phyloP scores from a whole-genome alignment of 192 early-diverging fungal species.

The Diversispora epigaea region DNA sequence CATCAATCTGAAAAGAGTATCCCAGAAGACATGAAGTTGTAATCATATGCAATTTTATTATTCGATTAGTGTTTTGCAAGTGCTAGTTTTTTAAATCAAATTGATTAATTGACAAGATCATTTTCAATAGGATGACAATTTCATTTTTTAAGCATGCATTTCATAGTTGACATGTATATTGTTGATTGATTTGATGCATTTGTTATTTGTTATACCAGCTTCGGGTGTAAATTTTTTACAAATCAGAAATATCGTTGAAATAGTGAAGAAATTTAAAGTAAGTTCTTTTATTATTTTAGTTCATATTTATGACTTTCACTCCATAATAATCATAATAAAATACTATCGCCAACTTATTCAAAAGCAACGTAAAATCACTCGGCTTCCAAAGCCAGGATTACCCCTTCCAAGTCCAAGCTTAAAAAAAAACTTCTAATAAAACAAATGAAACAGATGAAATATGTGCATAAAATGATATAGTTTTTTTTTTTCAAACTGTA shows the following conservation, averaged over 20 bases:
- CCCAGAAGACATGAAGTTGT: not conserved
- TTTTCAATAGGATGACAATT: not conserved
- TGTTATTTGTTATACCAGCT: constrained; percentile 6
- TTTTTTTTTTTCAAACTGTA: too few species aligned
- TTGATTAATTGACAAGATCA: not conserved
- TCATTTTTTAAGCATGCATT: constrained; percentile 16
- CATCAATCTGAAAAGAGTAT: not conserved
- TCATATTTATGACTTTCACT: not conserved
- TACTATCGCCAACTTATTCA: not conserved
- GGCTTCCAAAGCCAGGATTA: too few species aligned
- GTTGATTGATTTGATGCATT: constrained; percentile 15
- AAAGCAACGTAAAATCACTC: not conserved
- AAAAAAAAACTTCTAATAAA: too few species aligned
- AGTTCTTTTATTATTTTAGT: not conserved
- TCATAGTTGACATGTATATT: constrained; percentile 14
- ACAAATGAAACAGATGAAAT: too few species aligned
- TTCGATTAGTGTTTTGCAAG: constrained; percentile 7
- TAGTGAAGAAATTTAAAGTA: constrained; percentile 21
- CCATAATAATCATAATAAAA: not conserved
- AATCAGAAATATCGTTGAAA: not conserved
- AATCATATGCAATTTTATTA: constrained; percentile 6
- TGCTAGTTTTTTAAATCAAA: not conserved
- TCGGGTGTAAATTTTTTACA: not conserved
- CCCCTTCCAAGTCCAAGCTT: too few species aligned
- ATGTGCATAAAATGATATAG: too few species aligned